These are phyloP conservation scores for Aureobasidium melanogenum DNA, from an alignment of 2,329 filamentous ascomycete genomes.

Conservation along the genomic window DNA sequence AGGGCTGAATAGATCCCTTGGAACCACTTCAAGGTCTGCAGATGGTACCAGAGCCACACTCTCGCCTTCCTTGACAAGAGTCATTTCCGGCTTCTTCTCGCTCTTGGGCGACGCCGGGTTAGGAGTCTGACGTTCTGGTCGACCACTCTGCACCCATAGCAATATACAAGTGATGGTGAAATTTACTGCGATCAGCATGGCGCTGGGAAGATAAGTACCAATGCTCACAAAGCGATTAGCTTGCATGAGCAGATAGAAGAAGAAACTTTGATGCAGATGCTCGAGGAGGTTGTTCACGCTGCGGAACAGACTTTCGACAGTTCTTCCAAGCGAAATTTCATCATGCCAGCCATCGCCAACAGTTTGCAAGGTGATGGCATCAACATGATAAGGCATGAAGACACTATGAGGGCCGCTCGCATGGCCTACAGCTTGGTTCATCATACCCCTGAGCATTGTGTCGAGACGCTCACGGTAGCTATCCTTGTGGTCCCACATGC, in stretches of 20 bases:
- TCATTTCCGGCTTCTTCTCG: constrained; percentile 27
- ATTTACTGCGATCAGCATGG: constrained; percentile 92
- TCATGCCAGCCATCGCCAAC: constrained; percentile 92
- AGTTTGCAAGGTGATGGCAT: constrained; percentile 87
- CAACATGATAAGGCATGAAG: constrained; percentile 96
- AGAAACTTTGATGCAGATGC: constrained; percentile 97
- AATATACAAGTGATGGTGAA: constrained; percentile 94
- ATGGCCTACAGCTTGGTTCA: constrained; percentile 81
- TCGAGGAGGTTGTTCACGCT: constrained; percentile 95
- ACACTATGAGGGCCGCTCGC: constrained; percentile 86
- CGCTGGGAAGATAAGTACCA: constrained; percentile 90
- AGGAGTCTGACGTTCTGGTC: constrained; percentile 26
- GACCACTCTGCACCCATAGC: constrained; percentile 84
- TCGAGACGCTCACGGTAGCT: constrained; percentile 71
- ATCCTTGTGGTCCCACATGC: constrained; percentile 71
- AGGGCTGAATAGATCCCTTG: constrained; percentile 63
- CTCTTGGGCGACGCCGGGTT: constrained; percentile 19
- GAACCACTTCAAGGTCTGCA: constrained; percentile 33
- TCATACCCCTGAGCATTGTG: constrained; percentile 87
- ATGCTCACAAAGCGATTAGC: constrained; percentile 93
- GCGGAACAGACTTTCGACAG: constrained; percentile 82
- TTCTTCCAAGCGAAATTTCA: constrained; percentile 87
- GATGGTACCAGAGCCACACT: constrained; percentile 31
- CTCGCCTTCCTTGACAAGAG: constrained; percentile 28
- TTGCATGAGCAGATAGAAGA: constrained; percentile 95